Conservation (phyloP, 768 basidiomycete species). For the Xanthoconium purpureum region DNA sequence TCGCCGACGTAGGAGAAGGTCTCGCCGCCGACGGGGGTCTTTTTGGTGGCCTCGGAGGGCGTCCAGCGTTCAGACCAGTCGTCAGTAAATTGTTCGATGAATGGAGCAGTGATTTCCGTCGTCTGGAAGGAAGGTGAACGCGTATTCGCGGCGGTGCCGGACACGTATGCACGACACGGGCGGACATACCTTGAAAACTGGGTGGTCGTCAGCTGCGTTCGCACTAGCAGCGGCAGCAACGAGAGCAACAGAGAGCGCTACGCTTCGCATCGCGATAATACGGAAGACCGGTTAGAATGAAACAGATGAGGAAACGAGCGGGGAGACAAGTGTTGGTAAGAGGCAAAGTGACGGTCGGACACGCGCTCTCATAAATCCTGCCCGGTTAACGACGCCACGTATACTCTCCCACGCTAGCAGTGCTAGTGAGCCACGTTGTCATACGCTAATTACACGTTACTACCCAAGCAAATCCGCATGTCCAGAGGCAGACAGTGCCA, state of each 20-base stretch:
- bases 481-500: constrained; percentile 93
- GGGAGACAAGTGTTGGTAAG: constrained; percentile 31
- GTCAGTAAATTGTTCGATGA: constrained; percentile 94
- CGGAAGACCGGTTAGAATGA: constrained; percentile 60
- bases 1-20: constrained; percentile 96
- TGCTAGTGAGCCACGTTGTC: not conserved
- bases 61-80: constrained; percentile 94
- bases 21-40: constrained; percentile 93
- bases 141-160: not conserved
- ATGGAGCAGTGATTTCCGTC: constrained; percentile 78
- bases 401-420: constrained; percentile 39
- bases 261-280: constrained; percentile 75
- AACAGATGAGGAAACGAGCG: constrained; percentile 35
- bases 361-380: constrained; percentile 30
- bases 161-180: constrained; percentile 6
- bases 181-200: constrained; percentile 61
- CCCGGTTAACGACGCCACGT: constrained; percentile 43
- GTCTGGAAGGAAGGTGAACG: constrained; percentile 42
- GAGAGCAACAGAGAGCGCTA: constrained; percentile 73
- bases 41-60: constrained; percentile 95
- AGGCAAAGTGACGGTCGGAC: constrained; percentile 10
- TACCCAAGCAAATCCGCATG: constrained; percentile 87
- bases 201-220: constrained; percentile 59
- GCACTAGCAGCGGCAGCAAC: constrained; percentile 64
- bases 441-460: constrained; percentile 9